Conservation (phyloP, 2,329 filamentous ascomycete species). For the Plectosphaerella sp. region DNA sequence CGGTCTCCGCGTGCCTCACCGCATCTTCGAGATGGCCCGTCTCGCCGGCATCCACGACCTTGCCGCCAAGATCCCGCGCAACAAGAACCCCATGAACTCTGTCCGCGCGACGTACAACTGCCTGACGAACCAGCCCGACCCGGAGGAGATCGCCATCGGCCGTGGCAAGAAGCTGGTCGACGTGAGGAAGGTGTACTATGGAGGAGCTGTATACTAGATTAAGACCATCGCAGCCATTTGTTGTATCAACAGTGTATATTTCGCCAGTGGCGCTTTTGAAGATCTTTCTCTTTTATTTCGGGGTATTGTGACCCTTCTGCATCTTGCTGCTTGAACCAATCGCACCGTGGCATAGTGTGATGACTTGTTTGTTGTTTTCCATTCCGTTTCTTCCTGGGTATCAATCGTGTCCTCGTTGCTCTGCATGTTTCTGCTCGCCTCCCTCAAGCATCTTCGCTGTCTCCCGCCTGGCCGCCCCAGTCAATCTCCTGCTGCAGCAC, state of each 20-base stretch:
- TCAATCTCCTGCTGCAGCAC: conserved; percentile 95
- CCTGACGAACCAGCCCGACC: conserved; percentile 76
- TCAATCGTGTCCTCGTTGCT: conserved; percentile 4
- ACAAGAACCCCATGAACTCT: conserved; percentile 95
- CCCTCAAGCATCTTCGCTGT: conserved; percentile 23
- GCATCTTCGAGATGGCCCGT: conserved; percentile 93
- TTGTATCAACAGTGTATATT: conserved; percentile 4
- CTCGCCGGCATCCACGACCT: conserved; percentile 84
- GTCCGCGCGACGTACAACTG: conserved; percentile 88
- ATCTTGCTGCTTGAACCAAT: too few relatives aligned
- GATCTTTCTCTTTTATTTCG: not conserved
- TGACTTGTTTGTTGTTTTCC: not conserved
- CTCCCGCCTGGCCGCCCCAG: conserved; percentile 50
- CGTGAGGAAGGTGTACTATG: conserved; percentile 95
- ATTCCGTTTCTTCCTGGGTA: conserved; percentile 8
- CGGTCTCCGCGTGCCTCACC: conserved; percentile 83
- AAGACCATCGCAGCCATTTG: not conserved
- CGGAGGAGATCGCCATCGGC: conserved; percentile 84
- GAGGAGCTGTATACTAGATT: conserved; percentile 61
- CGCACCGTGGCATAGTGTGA: too few relatives aligned
- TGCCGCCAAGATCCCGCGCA: conserved; percentile 74
- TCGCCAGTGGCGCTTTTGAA: conserved; percentile 1
- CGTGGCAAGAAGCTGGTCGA: conserved; percentile 94
- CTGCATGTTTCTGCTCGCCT: not conserved
- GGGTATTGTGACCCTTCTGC: too few relatives aligned